Base-by-base conservation (phyloP, 257 asterid genomes). In the Solanum stenotomum region DNA sequence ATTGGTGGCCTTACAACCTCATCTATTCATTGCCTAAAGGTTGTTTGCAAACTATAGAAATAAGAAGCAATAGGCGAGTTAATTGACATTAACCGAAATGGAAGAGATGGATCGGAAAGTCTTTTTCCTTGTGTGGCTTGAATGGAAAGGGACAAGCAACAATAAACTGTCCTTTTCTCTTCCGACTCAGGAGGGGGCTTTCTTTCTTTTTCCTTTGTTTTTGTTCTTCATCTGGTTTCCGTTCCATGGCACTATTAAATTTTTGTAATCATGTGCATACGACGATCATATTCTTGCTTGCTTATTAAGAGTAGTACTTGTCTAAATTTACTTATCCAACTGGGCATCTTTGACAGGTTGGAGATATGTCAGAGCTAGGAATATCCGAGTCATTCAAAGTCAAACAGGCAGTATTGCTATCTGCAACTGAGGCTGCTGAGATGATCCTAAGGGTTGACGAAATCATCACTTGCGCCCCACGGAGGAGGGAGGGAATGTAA, bases 381-480 rank as follows among this genome's bases (percentile, higher is more conserved):
- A 95, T 96, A 68, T 94, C 91, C 0, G 99, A 96, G 91, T 93
- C 99, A 6, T 96, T 96, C 91, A 96, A 96, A 93, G 99, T 96
- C 25, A 96, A 96, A 91, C 96, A 96, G 56, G 98, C 95, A 3
- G 99, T 96, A 52, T 86, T 96, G 92, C 95, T 94, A 72, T 96
- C 99, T 7, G 99, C 99, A 49, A 96, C 98, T 6, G 99, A 96
- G 91, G 98, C 99, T 37, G 94, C 98, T 33, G 99, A 95, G 93
- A 96, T 96, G 99, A 95, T 96, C 90, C 89, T 96, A 23, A 90
- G 99, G 89, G 99, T 96, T 1, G 99, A 96, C 2, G 97, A 96
- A 59, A 96, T 96, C 87, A 96, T 96, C 88, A 96, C 98, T 23
- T 95, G 99, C 20, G 98, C 99, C 31, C 99, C 99, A 4, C 92